Base-by-base conservation (phyloP, 768 basidiomycete species). In the Kwoniella sp. region DNA sequence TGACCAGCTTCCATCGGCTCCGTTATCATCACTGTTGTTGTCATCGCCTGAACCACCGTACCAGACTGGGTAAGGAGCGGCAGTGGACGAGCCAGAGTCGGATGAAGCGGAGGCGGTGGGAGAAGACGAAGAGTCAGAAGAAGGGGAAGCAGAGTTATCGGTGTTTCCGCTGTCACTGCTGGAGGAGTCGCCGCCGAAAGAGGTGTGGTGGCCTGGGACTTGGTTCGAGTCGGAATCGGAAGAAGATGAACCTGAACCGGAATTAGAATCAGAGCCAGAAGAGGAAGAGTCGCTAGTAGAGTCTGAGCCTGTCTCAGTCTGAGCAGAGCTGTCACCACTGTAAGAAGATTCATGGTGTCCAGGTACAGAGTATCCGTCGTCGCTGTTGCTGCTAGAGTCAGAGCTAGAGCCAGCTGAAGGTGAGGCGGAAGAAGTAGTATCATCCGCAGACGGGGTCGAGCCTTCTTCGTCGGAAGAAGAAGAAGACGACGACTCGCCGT, bases 371-470 rank as follows among this genome's bases (percentile, higher is more conserved):
- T 60, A 60, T 50, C 50, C 58, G 17, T 25, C 44, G 8, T 46
- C 29, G 27, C 47, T 50, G 19, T 21, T 36, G 13, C n/a, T n/a
- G n/a, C n/a, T n/a, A n/a, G n/a, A n/a, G n/a, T 37, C 61, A 26
- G 44, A 50, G 22, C 37, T 37, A 1, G 51, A 57, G 53, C 21
- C 25, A 8, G 65, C 36, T 12, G 62, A 64, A 27, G 27, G 40
- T 33, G 62, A 64, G 36, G 26, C 53, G 50, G 62, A 52, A 33
- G 50, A 49, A 40, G 60, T 29, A 55, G 53, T 55, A 62, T 54
- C 46, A 37, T 47, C 51, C 26, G 60, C 36, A 27, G 24, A 29
- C 30, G 24, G 29, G 33, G 58, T 37, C 49, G 52, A 54, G 40
- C 48, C 60, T 40, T 49, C 53, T 12, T 46, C 54, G 25, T 21